phyloP scores from a whole-genome alignment of 2,329 filamentous ascomycete species.

The Sporothrix curviconia region DNA sequence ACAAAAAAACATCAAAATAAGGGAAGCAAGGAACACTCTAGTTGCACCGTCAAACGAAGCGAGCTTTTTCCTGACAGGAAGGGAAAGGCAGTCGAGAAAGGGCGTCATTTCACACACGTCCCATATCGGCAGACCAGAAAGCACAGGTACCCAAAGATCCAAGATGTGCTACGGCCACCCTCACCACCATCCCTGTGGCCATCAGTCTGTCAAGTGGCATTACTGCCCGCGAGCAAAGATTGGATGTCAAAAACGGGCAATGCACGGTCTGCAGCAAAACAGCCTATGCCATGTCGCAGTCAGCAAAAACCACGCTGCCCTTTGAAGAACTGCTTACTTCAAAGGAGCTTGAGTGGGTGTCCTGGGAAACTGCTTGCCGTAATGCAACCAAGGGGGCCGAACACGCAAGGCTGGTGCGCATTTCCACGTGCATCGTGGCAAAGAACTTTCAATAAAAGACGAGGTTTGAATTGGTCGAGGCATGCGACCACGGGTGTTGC shows the following conservation, averaged over 20 bases:
- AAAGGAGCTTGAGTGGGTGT: conserved; percentile 40
- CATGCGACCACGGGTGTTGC: conserved; percentile 50
- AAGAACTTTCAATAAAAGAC: conserved; percentile 28
- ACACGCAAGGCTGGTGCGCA: conserved; percentile 48
- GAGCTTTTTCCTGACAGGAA: no score
- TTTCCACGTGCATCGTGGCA: conserved; percentile 28
- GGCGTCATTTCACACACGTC: no score
- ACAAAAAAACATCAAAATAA: no score
- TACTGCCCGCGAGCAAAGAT: conserved; percentile 45
- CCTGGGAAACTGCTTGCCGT: conserved; percentile 50
- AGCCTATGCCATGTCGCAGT: conserved; percentile 40
- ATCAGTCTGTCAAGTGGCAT: conserved; percentile 50
- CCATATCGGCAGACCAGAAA: neutral
- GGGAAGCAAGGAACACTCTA: no score
- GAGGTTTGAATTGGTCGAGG: conserved; percentile 32
- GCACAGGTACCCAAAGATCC: neutral
- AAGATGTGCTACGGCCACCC: conserved; percentile 50
- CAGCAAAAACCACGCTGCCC: conserved; percentile 40
- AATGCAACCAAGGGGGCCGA: conserved; percentile 46
- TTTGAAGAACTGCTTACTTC: conserved; percentile 46
- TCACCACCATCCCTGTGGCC: conserved; percentile 44
- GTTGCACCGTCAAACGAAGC: no score
- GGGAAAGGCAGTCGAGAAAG: no score
- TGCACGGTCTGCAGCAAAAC: conserved; percentile 44
- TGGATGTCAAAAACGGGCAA: conserved; percentile 43